phyloP scores from a whole-genome alignment of 2,329 filamentous ascomycete species.

The Fusarium lyarnte region DNA sequence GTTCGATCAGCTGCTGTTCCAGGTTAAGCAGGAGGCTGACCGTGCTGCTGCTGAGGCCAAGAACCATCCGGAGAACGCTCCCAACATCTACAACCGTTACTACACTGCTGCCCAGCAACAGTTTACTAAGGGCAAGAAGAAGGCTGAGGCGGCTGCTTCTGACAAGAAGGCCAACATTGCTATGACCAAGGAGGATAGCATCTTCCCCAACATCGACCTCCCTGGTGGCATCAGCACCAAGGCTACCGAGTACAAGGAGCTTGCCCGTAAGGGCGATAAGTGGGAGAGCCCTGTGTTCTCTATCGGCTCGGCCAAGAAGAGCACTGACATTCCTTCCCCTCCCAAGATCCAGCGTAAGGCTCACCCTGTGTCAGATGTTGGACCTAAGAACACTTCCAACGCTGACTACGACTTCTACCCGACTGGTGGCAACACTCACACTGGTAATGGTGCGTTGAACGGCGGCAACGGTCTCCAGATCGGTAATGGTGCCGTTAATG shows the following conservation, averaged over 20 bases:
- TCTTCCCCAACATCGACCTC: slow-evolving; percentile 86
- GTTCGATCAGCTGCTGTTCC: slow-evolving; percentile 76
- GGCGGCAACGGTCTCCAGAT: slow-evolving; percentile 9
- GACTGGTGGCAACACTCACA: slow-evolving; percentile 16
- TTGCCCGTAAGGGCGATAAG: slow-evolving; percentile 86
- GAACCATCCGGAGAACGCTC: slow-evolving; percentile 73
- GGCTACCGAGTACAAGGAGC: slow-evolving; percentile 91
- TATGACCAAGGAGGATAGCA: slow-evolving; percentile 80
- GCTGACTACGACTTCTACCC: slow-evolving; percentile 30
- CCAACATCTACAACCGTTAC: slow-evolving; percentile 90
- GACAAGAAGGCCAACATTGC: slow-evolving; percentile 73
- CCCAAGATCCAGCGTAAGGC: slow-evolving; percentile 61
- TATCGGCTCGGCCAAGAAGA: slow-evolving; percentile 80
- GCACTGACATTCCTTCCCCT: slow-evolving; percentile 73
- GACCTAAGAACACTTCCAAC: slow-evolving; percentile 13
- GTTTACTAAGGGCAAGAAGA: slow-evolving; percentile 78
- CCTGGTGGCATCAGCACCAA: slow-evolving; percentile 88
- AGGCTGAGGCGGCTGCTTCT: slow-evolving; percentile 69
- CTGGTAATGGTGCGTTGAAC: slow-evolving; percentile 29
- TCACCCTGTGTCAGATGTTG: slow-evolving; percentile 28
- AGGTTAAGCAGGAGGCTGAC: slow-evolving; percentile 85
- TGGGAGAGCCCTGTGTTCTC: slow-evolving; percentile 97
- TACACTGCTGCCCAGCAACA: slow-evolving; percentile 78
- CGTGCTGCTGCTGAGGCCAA: slow-evolving; percentile 68
- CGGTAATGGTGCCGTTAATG: slow-evolving; percentile 30